Percentiles rank a stretch among this genome's conserved stretches.
Conservation (phyloP, 805 yeast genomes). For the Nakazawaea wyomingensis region DNA sequence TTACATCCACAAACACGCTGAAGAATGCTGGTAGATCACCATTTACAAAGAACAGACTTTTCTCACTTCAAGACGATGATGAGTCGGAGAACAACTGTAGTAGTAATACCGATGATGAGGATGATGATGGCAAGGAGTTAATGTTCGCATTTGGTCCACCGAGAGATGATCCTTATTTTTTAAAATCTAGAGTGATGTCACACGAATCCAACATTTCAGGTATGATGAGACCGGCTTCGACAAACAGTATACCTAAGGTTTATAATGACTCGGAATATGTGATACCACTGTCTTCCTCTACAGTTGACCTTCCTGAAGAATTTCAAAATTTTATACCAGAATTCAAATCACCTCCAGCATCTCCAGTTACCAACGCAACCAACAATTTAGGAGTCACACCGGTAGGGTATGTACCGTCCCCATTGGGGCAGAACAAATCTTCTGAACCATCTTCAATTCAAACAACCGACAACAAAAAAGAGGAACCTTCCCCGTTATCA, state of each 20-base stretch:
- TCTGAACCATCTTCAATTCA: background rate
- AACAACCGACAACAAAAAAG: slow-evolving; percentile 25
- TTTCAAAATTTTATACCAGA: slow-evolving; percentile 27
- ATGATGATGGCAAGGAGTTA: slow-evolving; percentile 36
- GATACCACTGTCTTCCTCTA: slow-evolving; percentile 26
- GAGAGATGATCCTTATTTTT: slow-evolving; percentile 32
- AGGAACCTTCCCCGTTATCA: no score
- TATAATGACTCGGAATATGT: slow-evolving; percentile 14
- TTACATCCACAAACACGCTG: slow-evolving; percentile 1
- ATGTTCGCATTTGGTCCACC: slow-evolving; percentile 41
- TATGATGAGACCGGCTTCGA: slow-evolving; percentile 15
- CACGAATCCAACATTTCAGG: slow-evolving; percentile 36
- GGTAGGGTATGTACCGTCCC: slow-evolving; percentile 10
- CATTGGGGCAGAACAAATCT: slow-evolving; percentile 1
- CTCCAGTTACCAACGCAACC: slow-evolving; percentile 20
- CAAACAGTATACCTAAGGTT: background rate
- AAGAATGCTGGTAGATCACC: background rate
- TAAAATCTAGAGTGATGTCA: slow-evolving; percentile 32
- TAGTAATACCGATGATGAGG: slow-evolving; percentile 30
- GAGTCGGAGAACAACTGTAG: slow-evolving; percentile 12
- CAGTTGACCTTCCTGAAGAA: slow-evolving; percentile 37
- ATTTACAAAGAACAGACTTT: background rate
- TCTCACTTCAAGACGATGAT: slow-evolving; percentile 12
- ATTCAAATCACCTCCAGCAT: slow-evolving; percentile 2
- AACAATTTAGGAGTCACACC: slow-evolving; percentile 28